Percentiles rank a stretch among this genome's conserved stretches.
Conservation (phyloP, 768 basidiomycete species). For the Trametes sanguinea region DNA sequence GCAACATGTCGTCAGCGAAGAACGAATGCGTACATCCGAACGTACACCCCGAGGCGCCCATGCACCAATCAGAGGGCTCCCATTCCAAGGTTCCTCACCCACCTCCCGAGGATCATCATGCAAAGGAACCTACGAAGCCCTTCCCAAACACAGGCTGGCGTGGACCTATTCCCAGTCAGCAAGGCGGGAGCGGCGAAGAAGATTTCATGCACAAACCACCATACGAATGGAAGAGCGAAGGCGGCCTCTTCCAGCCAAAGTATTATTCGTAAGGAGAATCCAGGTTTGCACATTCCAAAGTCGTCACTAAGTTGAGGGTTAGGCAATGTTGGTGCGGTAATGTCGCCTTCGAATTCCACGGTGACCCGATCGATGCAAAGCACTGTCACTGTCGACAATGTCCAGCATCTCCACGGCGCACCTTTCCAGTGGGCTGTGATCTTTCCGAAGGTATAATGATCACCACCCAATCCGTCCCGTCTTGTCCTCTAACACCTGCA, state of each 20-base stretch:
- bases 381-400: constrained; percentile 37
- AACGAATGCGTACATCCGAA: constrained; percentile 19
- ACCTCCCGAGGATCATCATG: constrained; percentile 27
- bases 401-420: constrained; percentile 35
- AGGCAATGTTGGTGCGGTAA: constrained; percentile 38
- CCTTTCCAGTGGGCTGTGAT: constrained; percentile 40
- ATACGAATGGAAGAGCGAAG: constrained; percentile 31
- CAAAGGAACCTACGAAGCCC: constrained; percentile 1
- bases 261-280: constrained; percentile 25
- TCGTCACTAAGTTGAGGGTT: neutral
- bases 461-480: neutral
- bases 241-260: constrained; percentile 27
- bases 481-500: neutral
- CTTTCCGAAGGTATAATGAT: constrained; percentile 32
- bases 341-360: constrained; percentile 34
- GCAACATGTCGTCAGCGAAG: neutral
- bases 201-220: constrained; percentile 36
- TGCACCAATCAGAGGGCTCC: constrained; percentile 13
- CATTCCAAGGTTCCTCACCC: constrained; percentile 28
- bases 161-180: constrained; percentile 27
- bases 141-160: constrained; percentile 33
- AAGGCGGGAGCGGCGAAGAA: constrained; percentile 29
- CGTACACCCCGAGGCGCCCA: constrained; percentile 22
- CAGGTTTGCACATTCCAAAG: neutral
- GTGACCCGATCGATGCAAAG: constrained; percentile 37